Percentiles rank a stretch among this genome's conserved stretches.
These are phyloP conservation scores for Mycena maculata DNA, from an alignment of 768 basidiomycete species.

Conservation along the genomic window DNA sequence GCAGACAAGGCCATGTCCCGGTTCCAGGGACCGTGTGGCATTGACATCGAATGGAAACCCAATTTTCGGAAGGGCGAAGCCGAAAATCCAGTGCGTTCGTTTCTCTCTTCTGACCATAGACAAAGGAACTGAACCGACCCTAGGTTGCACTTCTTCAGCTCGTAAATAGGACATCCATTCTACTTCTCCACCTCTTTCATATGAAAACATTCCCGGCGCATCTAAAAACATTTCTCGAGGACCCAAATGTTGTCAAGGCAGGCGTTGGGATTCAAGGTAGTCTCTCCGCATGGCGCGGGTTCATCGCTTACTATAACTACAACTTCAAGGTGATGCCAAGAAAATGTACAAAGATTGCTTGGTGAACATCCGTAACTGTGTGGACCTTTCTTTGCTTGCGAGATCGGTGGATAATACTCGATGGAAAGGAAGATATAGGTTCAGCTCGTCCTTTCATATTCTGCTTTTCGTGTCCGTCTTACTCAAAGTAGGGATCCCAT, in stretches of 20 bases:
- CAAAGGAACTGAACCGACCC: too few relatives aligned
- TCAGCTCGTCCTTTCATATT: background rate
- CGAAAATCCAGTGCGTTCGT: conserved; percentile 63
- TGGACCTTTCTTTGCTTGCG: conserved; percentile 79
- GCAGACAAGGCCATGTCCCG: too few relatives aligned
- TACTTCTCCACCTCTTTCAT: conserved; percentile 72
- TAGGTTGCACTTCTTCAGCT: conserved; percentile 78
- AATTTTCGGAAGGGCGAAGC: conserved; percentile 60
- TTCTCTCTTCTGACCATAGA: background rate
- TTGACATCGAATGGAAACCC: conserved; percentile 88
- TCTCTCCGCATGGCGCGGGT: conserved; percentile 1
- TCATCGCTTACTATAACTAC: too few relatives aligned
- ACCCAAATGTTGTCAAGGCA: conserved; percentile 67
- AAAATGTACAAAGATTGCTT: conserved; percentile 69
- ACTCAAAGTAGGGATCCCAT: conserved; percentile 51
- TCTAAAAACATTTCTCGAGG: conserved; percentile 64
- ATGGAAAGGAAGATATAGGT: conserved; percentile 76
- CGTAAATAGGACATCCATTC: conserved; percentile 63
- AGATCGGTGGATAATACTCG: conserved; percentile 74
- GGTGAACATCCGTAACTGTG: conserved; percentile 61
- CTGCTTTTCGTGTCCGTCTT: background rate
- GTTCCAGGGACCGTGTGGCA: conserved; percentile 60
- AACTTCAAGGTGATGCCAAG: conserved; percentile 68
- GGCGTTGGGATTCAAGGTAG: conserved; percentile 80
- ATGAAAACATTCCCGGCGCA: conserved; percentile 70